phyloP scores from a whole-genome alignment of 495 filamentous ascomycete species.

The Penicillium lagena region DNA sequence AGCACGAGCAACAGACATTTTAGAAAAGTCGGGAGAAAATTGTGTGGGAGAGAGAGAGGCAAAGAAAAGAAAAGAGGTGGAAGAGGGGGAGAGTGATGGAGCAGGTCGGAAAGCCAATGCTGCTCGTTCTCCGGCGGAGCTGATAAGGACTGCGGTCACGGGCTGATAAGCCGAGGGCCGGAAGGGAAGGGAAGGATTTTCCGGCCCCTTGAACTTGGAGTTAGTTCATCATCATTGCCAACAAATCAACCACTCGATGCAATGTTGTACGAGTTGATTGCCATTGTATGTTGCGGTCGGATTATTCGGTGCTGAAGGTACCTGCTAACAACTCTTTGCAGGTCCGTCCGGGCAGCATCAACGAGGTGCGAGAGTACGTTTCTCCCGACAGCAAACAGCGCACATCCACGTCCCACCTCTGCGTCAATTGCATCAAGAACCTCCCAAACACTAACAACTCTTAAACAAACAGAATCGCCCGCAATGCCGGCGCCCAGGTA shows the following conservation, averaged over 20 bases:
- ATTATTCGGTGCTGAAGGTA: conserved; percentile 3
- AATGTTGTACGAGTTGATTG: conserved; percentile 98
- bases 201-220: neutral
- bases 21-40: conserved; percentile 6
- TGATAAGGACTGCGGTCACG: no score
- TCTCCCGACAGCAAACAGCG: neutral
- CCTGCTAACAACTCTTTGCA: conserved; percentile 20
- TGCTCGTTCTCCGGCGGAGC: conserved; percentile 21
- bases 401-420: conserved; percentile 1
- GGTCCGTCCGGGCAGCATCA: conserved; percentile 83
- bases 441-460: conserved; percentile 8
- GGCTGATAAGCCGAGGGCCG: conserved; percentile 11
- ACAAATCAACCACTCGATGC: conserved; percentile 13
- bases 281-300: conserved; percentile 57
- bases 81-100: conserved; percentile 2
- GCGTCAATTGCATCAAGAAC: conserved; percentile 1
- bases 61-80: conserved; percentile 14
- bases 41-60: conserved; percentile 12
- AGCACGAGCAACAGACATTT: conserved; percentile 36
- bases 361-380: conserved; percentile 89
- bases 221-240: no score
- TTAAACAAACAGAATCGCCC: conserved; percentile 61
- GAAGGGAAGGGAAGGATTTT: conserved; percentile 12
- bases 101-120: no score
- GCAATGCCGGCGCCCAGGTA: conserved; percentile 74